Percentiles rank a stretch among this genome's conserved stretches.
These are phyloP conservation scores for Cardamine resedifolia DNA, from an alignment of 345 rosid genomes.

Conservation along the genomic window DNA sequence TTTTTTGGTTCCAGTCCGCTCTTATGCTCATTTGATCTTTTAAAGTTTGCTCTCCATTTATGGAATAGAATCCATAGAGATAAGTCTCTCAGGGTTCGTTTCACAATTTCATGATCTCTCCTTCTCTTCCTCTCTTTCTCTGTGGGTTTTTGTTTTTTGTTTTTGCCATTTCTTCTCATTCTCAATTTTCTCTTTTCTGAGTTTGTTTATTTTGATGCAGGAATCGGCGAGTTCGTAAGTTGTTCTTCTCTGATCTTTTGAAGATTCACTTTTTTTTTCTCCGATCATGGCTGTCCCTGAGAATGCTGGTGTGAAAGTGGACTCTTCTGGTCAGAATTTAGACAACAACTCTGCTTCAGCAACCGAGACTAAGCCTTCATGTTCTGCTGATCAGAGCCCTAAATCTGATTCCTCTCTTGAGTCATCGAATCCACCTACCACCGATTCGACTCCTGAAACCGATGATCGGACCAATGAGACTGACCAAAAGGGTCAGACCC, in stretches of 20 bases:
- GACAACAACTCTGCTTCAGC: conserved; percentile 56
- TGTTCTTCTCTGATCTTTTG: conserved; percentile 25
- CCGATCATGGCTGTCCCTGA: conserved; percentile 94
- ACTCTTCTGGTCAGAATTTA: conserved; percentile 62
- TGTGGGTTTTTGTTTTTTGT: background rate
- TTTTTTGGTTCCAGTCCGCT: conserved; percentile 26
- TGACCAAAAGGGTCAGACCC: conserved; percentile 29
- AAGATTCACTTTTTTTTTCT: background rate
- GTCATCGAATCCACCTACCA: conserved; percentile 33
- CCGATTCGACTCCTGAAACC: conserved; percentile 25
- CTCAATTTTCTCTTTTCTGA: conserved; percentile 10
- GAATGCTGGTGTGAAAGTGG: conserved; percentile 78
- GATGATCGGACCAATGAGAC: conserved; percentile 35
- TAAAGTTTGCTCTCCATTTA: conserved; percentile 27
- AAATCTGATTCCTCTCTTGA: conserved; percentile 41
- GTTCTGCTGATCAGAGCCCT: conserved; percentile 54
- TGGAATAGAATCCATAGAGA: conserved; percentile 49
- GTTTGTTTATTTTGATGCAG: conserved; percentile 30
- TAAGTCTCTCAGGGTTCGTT: conserved; percentile 41
- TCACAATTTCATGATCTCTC: conserved; percentile 4
- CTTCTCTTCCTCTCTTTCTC: too few species aligned
- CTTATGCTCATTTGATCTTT: conserved; percentile 36
- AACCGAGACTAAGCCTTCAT: conserved; percentile 42
- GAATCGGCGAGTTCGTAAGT: conserved; percentile 31
- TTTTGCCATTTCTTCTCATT: background rate